Evolutionary conservation across 2,329 filamentous ascomycete genomes (phyloP), one percentile per base, ranked within the genome.

Genomic region (Xylariaceae sp.): DNA sequence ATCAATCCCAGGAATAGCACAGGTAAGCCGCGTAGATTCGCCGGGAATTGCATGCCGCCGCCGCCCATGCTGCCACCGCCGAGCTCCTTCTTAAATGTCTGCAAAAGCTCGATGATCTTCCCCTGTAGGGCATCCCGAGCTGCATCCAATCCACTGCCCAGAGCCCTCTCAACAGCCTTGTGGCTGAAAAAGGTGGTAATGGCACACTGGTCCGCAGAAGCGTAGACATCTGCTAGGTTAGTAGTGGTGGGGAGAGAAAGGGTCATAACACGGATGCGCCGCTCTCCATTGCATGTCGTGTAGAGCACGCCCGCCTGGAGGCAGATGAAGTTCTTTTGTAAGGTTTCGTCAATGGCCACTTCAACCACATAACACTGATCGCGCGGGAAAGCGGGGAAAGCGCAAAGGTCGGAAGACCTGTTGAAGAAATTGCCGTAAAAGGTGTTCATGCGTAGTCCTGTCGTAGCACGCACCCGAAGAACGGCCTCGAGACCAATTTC

Each of bases 361-460:
- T 99, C 94, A 17, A 99, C 93, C 41, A 97, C 94, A 68, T 97
- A 97, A 58, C 89, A 91, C 71, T 99, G 94, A 66, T 99, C 94
- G 67, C 94, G 87, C 31, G 94, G 94, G 78, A 99, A 97, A 0
- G 94, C 92, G 1, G 94, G 94, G 80, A 99, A 99, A 12, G 94
- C 94, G 70, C 94, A 97, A 31, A 99, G 83, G 74, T 99, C 94
- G 14, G 92, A 97, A 69, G 90, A 96, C 62, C 94, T 84, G 77
- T 97, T 99, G 80, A 99, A 99, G 74, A 99, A 99, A 76, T 99
- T 99, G 61, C 94, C 94, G 71, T 97, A 99, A 74, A 99, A 99
- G 2, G 93, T 92, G 75, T 87, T 96, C 89, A 97, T 97, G 48
- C 94, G 86, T 53, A 99, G 75, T 47, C 94, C 94, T 19, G 92